These are phyloP conservation scores for Coemansia sp. DNA, from an alignment of 192 early-diverging fungal species.

Conservation along the genomic window DNA sequence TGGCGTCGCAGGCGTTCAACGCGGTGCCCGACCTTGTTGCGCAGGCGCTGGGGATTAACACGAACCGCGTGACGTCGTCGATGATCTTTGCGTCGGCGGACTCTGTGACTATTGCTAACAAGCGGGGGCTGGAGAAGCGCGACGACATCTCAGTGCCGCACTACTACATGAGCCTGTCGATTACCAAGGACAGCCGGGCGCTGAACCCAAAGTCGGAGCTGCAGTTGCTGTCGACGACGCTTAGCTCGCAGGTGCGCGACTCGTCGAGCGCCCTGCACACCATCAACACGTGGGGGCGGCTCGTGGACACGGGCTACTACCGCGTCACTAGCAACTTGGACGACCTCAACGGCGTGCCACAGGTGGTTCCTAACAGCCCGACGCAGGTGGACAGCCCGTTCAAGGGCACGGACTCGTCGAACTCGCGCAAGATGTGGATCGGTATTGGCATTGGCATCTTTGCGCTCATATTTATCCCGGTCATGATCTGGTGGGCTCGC, in stretches of 20 bases:
- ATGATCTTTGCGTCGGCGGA: conserved; percentile 36
- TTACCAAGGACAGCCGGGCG: conserved; percentile 33
- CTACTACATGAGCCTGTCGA: conserved; percentile 48
- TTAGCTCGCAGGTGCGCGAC: conserved; percentile 36
- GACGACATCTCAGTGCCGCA: conserved; percentile 14
- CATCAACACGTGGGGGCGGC: conserved; percentile 30
- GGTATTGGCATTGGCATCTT: conserved; percentile 42
- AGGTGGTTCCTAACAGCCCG: conserved; percentile 39
- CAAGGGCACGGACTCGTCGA: conserved; percentile 28
- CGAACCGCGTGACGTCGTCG: conserved; percentile 36
- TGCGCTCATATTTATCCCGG: conserved; percentile 25
- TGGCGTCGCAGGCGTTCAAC: conserved; percentile 49
- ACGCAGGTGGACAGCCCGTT: conserved; percentile 48
- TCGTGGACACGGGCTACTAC: conserved; percentile 36
- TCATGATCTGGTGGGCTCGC: conserved; percentile 32
- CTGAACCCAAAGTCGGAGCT: conserved; percentile 46
- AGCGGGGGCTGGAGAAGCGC: conserved; percentile 15
- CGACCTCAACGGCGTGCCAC: conserved; percentile 37
- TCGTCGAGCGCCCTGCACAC: conserved; percentile 33
- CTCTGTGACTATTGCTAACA: conserved; percentile 13
- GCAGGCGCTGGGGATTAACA: conserved; percentile 32
- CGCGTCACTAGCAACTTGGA: conserved; percentile 33
- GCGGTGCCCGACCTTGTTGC: conserved; percentile 36
- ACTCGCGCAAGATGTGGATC: conserved; percentile 52
- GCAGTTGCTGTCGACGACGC: conserved; percentile 34